Conservation (phyloP, 2,329 filamentous ascomycete genomes). For the Cercospora brassicicola region DNA sequence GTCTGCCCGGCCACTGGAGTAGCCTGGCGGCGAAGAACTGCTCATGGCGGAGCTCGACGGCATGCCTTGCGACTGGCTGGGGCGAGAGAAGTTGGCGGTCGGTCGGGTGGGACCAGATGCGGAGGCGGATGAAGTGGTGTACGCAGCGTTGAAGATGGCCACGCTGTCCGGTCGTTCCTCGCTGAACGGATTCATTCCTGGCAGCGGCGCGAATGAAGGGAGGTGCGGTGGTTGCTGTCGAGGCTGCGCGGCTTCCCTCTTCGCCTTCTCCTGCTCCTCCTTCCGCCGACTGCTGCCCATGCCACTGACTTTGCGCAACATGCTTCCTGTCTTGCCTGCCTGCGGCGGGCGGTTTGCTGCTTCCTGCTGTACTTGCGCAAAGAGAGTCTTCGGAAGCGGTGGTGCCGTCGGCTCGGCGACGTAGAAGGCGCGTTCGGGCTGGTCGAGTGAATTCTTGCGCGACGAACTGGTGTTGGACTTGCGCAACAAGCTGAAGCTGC, state of each 20-base stretch:
- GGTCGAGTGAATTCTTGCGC: conserved; percentile 11
- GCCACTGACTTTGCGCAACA: conserved; percentile 35
- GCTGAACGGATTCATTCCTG: conserved; percentile 59
- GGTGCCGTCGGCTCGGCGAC: conserved; percentile 3
- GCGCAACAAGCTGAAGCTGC: conserved; percentile 15
- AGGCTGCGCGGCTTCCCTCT: conserved; percentile 48
- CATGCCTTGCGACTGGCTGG: conserved; percentile 24
- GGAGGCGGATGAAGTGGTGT: conserved; percentile 38
- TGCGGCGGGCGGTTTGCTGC: conserved; percentile 1
- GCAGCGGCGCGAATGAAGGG: conserved; percentile 47
- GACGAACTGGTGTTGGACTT: conserved; percentile 11
- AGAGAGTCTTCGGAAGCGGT: conserved; percentile 7
- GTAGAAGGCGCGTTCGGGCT: conserved; percentile 8
- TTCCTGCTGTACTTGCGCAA: conserved; percentile 10
- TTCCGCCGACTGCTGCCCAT: conserved; percentile 36
- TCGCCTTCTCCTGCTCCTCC: conserved; percentile 24
- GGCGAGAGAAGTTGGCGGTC: conserved; percentile 38
- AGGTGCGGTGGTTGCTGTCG: conserved; percentile 59
- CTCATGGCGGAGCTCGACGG: conserved; percentile 22
- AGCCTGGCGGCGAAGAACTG: conserved; percentile 32
- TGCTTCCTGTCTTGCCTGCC: conserved; percentile 17
- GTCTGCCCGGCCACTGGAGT: conserved; percentile 31
- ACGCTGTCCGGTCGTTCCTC: conserved; percentile 61
- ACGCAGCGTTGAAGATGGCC: conserved; percentile 54
- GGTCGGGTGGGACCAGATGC: conserved; percentile 38